Evolutionary conservation across 192 early-diverging fungal genomes (phyloP), one percentile per base, ranked within the genome.

Genomic region (Oehlia diaphana): DNA sequence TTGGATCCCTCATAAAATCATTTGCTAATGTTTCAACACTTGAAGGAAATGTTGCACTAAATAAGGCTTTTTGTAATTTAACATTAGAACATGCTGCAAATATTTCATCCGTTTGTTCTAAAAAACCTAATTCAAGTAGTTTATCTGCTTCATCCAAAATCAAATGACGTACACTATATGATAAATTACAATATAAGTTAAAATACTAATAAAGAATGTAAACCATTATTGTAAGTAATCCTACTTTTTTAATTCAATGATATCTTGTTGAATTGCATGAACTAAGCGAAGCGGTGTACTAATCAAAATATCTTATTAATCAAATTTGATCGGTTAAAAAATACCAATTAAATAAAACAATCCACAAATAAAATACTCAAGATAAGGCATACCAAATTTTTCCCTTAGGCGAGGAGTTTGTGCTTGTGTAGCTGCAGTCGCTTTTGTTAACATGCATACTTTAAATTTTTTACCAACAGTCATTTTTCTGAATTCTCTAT

Each of bases 41-140:
- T 9, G 93, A 92, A 23, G 96, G 93, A 74, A 99, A 91, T 0
- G 97, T 99, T 8, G 98, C 98, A 86, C 94, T 96, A 89, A 96
- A 99, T 64, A 98, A 83, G 0, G 91, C 90, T 75, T 93, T 96
- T 83, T 94, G 93, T 35, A 98, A 82, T 65, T 84, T 86, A 1
- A 88, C 61, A 47, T 91, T 87, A 13, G 94, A 92, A 87, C 95
- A 98, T 3, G 94, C 92, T 0, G 95, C 93, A 67, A 96, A 85
- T 44, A 96, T 95, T 82, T 95, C 93, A 79, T 96, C 95, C 7
- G 94, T 92, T 80, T 96, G 95, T 47, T 95, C 92, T 84, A 96
- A 83, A 79, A 95, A 96, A 67, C 94, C 94, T 62, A 91, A 87
- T 12, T 95, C 94, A 82, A 95, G 84, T 79, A 96, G 80, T 63